Base-by-base conservation (phyloP, 148 eudicot species). In the Chenopodium berlandieri region DNA sequence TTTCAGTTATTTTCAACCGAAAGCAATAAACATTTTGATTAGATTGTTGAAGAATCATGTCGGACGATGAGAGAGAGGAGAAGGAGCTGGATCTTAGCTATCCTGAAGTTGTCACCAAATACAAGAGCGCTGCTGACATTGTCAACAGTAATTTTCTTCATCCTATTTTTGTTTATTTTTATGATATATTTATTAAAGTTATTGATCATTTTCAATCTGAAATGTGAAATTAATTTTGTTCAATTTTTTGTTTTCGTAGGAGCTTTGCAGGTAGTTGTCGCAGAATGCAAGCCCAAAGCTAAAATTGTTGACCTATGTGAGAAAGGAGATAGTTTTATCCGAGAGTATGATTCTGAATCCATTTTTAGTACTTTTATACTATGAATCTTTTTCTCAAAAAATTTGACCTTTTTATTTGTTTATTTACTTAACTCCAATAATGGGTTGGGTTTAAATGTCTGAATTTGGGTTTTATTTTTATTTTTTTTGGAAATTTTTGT, bases 21-120 rank as follows among this genome's bases (percentile, higher is more conserved):
- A 13, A 4, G 19, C 4, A 1, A 2, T 16, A 52, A 71, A 11
- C 7, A 22, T 20, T 40, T 69, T 1, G 19, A 23, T 66, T 31
- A 23, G 27, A 22, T 47, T 17, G 7, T 68, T 37, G 63, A 6
- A 52, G 8, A 81, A 71, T 34, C 56, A 91, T 94, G 97, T 93
- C 97, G 84, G 98, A 96, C 47, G 98, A 96, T 25, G 99, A 94
- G 78, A 89, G 95, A 40, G 99, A 96, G 67, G 99, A 96, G 94
- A 87, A 76, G 85, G 98, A 94, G 91, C 75, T 96, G 86, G 98
- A 96, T 91, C 93, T 96, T 83, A 86, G 90, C 69, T 88, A 88
- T 71, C 90, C 97, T 58, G 99, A 96, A 83, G 99, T 94, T 67
- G 98, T 96, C 37, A 96, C 99, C 79, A 96, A 96, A 80, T 96